Base-by-base conservation (phyloP, 2,329 filamentous ascomycete species). In the Ophiobolus disseminans region DNA sequence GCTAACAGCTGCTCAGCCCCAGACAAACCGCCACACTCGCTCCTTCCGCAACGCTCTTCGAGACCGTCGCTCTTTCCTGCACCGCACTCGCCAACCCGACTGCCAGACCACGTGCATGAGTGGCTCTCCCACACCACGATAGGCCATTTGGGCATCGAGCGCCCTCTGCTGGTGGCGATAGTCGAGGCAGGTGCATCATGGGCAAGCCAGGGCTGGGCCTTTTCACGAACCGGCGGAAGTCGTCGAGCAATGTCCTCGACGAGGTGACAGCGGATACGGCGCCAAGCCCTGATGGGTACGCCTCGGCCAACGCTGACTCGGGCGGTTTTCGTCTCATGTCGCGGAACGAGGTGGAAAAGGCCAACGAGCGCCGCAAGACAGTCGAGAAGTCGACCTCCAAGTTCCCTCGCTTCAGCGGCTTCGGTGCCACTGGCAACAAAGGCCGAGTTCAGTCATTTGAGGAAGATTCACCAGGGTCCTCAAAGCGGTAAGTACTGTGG, bases 211-310 rank as follows among this genome's bases (percentile, higher is more conserved):
- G 61, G 7, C 58, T 72, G 13, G 62, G 65, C 14, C 58, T 70
- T 47, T 68, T 72, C 50, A 67, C 57, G 23, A 60, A 53, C 39
- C 70, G 72, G 21, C 65, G 72, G 22, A 74, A 73, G 62, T 74
- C 72, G 19, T 62, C 68, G 43, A 63, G 67, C 43, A 73, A 73
- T 48, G 60, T 56, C 17, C 53, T 74, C 25, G 70, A 73, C 9
- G 66, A 71, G 5, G 19, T 45, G 4, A 53, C 57, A 7, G 43
- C 58, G 19, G 39, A 50, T 26, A 45, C 50, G 10, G 42, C 58
- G 19, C 52, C 57, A 20, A 64, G 61, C 44, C 61, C 61, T n/a
- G 60, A 68, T 28, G 48, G 49, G n/a, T 39, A 58, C 6, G 53
- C 61, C 11, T 43, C 57, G 9, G 51, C 58, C 23, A 45, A 53